Evolutionary conservation across 768 basidiomycete genomes (phyloP).

Genomic region (Thelephora aurantiotincta): DNA sequence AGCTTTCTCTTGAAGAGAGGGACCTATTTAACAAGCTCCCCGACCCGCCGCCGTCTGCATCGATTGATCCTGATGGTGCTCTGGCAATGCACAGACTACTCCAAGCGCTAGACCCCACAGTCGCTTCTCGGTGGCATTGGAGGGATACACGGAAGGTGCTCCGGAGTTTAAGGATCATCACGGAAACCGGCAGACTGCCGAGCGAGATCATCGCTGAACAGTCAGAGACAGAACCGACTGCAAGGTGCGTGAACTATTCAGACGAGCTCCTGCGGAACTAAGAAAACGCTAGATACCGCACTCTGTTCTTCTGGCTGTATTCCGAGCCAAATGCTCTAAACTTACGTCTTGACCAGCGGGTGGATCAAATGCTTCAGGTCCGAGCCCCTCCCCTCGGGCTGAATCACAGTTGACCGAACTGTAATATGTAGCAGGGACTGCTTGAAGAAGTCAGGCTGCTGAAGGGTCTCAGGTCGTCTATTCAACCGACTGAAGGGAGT

Average conservation of each 20-base stretch:
- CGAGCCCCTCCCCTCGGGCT: constrained; percentile 6
- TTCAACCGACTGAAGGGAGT: not conserved
- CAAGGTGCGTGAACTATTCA: constrained; percentile 29
- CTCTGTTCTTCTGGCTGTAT: constrained; percentile 86
- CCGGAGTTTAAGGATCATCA: constrained; percentile 64
- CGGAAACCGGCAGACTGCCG: constrained; percentile 45
- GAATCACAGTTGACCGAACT: not conserved
- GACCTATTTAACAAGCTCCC: constrained; percentile 46
- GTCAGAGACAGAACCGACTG: constrained; percentile 25
- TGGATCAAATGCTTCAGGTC: constrained; percentile 86
- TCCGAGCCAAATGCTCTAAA: constrained; percentile 51
- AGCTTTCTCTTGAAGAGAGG: constrained; percentile 32
- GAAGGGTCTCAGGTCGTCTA: constrained; percentile 13
- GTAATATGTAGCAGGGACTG: constrained; percentile 47
- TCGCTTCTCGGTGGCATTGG: constrained; percentile 92
- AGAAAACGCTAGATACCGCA: constrained; percentile 46
- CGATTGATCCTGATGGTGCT: constrained; percentile 37
- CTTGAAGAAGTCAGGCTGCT: constrained; percentile 63
- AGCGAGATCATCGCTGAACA: constrained; percentile 62
- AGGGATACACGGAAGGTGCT: constrained; percentile 83
- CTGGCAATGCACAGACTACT: constrained; percentile 58
- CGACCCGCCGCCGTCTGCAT: constrained; percentile 40
- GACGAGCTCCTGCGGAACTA: not conserved
- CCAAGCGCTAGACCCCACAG: constrained; percentile 47
- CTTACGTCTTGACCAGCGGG: constrained; percentile 58